Evolutionary conservation across 2,329 filamentous ascomycete genomes (phyloP).

Genomic region (Aspergillus ochraceoroseus): DNA sequence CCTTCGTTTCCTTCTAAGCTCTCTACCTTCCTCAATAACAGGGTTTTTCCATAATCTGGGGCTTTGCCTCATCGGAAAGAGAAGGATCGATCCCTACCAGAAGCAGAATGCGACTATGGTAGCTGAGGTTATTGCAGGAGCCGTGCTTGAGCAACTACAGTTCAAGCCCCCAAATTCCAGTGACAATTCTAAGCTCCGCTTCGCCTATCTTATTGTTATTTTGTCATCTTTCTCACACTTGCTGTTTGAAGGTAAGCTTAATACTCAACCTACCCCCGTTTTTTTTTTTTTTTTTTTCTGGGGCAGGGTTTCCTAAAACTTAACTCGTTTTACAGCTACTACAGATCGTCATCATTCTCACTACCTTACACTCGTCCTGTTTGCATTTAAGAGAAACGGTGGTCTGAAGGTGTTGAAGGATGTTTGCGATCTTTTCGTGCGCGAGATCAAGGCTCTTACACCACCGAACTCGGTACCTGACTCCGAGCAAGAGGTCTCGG

Average conservation of each 20-base stretch:
- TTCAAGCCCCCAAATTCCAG: conserved; percentile 44
- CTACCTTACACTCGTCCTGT: conserved; percentile 66
- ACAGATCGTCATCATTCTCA: conserved; percentile 49
- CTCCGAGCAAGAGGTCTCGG: conserved; percentile 38
- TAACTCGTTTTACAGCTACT: conserved; percentile 32
- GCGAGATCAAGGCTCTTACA: conserved; percentile 51
- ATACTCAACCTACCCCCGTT: no score
- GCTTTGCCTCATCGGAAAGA: conserved; percentile 70
- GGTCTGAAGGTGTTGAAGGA: conserved; percentile 70
- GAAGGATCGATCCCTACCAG: conserved; percentile 61
- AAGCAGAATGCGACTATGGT: conserved; percentile 59
- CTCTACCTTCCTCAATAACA: conserved; percentile 73
- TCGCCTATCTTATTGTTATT: conserved; percentile 77
- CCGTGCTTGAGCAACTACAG: conserved; percentile 64
- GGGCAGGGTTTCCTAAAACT: not conserved
- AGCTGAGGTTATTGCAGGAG: conserved; percentile 65
- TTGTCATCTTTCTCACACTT: conserved; percentile 73
- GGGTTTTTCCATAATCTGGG: conserved; percentile 82
- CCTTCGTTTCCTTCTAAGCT: conserved; percentile 69
- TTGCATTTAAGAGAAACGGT: conserved; percentile 77
- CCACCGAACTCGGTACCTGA: conserved; percentile 41
- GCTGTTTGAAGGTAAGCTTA: conserved; percentile 65
- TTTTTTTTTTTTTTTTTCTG: conserved; percentile 17
- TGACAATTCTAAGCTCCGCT: conserved; percentile 57
- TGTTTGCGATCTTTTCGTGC: conserved; percentile 65